A percentile compares a stretch with the other conserved stretches of the same genome.
These are phyloP conservation scores for Termitomyces sp. DNA, from an alignment of 768 basidiomycete species.

Conservation along the genomic window DNA sequence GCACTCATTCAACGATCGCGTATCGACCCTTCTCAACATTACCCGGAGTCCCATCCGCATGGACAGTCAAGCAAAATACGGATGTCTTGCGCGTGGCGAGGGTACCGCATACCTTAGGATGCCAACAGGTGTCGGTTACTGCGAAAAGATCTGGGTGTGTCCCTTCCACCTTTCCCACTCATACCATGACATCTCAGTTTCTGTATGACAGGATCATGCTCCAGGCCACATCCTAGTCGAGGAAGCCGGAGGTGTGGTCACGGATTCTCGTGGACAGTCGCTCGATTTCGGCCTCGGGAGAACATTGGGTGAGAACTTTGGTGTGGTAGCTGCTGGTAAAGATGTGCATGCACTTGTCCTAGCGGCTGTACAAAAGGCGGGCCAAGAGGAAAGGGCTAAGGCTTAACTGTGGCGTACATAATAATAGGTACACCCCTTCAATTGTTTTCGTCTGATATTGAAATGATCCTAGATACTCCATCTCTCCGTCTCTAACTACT, in stretches of 20 bases:
- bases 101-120: constrained; percentile 79
- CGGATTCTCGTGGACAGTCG: constrained; percentile 70
- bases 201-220: constrained; percentile 70
- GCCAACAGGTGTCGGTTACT: constrained; percentile 73
- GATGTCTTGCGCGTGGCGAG: constrained; percentile 79
- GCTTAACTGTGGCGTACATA: constrained; percentile 3
- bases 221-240: constrained; percentile 78
- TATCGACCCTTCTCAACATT: constrained; percentile 63
- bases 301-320: constrained; percentile 81
- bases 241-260: constrained; percentile 88
- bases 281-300: constrained; percentile 87
- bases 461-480: not conserved
- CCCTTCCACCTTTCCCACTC: not conserved
- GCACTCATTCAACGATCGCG: constrained; percentile 75
- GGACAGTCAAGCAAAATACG: constrained; percentile 97
- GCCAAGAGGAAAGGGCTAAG: constrained; percentile 27
- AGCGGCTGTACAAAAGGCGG: constrained; percentile 64
- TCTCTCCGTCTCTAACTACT: not conserved
- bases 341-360: constrained; percentile 66
- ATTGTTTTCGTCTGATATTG: not conserved
- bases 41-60: constrained; percentile 67
- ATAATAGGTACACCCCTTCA: too few relatives aligned
- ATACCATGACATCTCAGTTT: not conserved
- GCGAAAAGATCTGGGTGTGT: constrained; percentile 94
- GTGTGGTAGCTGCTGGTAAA: constrained; percentile 78